These are phyloP conservation scores for Talaromyces marneffei DNA, from an alignment of 2,329 filamentous ascomycete species.

Conservation along the genomic window DNA sequence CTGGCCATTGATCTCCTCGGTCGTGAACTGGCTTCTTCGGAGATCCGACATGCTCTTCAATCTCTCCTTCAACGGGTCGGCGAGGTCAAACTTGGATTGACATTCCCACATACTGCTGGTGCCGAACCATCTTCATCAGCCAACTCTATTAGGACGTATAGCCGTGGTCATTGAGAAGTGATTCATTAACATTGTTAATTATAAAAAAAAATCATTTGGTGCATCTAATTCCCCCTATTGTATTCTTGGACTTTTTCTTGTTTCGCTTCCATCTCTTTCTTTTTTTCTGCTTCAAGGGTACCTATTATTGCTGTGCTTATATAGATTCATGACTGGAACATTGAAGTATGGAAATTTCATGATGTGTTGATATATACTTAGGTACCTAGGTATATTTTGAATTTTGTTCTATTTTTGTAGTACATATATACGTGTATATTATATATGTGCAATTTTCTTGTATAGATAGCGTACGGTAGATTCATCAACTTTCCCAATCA, in stretches of 20 bases:
- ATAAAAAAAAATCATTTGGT: slow-evolving; percentile 13
- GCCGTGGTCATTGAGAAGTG: slow-evolving; percentile 20
- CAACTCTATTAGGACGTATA: slow-evolving; percentile 25
- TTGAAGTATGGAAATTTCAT: neutral
- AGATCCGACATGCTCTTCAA: slow-evolving; percentile 73
- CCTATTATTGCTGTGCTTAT: slow-evolving; percentile 2
- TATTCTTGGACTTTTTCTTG: slow-evolving; percentile 14
- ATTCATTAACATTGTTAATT: neutral
- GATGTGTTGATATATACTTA: neutral
- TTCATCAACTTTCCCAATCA: neutral
- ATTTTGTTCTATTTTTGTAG: neutral
- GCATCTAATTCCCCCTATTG: slow-evolving; percentile 14
- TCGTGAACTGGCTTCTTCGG: slow-evolving; percentile 67
- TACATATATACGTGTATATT: neutral
- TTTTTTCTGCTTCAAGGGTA: neutral
- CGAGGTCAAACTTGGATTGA: slow-evolving; percentile 58
- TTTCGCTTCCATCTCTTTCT: slow-evolving; percentile 11
- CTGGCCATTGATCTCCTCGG: slow-evolving; percentile 74
- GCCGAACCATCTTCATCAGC: slow-evolving; percentile 14
- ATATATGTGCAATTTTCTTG: neutral
- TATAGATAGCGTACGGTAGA: neutral
- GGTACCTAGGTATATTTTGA: too few relatives aligned
- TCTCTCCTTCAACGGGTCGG: slow-evolving; percentile 74
- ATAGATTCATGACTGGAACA: slow-evolving; percentile 9
- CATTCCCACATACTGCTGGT: slow-evolving; percentile 18